A percentile compares a stretch with the other conserved stretches of the same genome.
Evolutionary conservation across 75 land plant species (phyloP).

Genomic region (Azolla pinnata): DNA sequence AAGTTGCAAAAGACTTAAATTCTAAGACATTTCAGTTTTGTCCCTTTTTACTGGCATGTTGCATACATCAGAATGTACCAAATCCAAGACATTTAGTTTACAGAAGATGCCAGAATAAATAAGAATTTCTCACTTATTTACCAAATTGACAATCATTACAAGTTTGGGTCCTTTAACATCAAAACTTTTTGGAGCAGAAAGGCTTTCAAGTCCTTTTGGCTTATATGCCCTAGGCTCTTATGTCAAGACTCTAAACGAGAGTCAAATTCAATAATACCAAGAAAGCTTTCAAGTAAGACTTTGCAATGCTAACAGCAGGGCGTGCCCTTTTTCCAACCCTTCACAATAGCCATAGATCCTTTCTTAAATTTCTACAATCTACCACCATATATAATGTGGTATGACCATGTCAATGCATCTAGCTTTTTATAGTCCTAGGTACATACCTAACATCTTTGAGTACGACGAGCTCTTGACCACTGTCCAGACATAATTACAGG

Average conservation of each 20-base stretch:
- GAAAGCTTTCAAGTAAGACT: not conserved
- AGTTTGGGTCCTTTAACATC: not conserved
- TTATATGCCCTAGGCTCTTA: constrained; percentile 5
- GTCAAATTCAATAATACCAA: not conserved
- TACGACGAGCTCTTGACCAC: not conserved
- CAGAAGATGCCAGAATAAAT: not conserved
- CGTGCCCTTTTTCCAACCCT: not conserved
- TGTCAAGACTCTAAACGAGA: constrained; percentile 1
- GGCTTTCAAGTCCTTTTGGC: constrained; percentile 1
- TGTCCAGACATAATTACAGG: no score
- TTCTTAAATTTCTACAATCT: not conserved
- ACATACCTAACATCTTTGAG: not conserved
- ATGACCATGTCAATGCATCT: not conserved
- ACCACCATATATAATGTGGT: not conserved
- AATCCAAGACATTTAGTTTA: not conserved
- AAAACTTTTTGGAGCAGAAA: not conserved
- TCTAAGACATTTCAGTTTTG: not conserved
- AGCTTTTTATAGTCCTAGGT: not conserved
- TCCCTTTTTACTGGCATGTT: not conserved
- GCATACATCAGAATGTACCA: constrained; percentile 2
- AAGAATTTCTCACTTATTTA: not conserved
- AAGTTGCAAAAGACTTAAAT: not conserved
- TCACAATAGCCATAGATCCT: not conserved
- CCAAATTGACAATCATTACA: constrained; percentile 8
- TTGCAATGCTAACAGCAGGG: not conserved